Conservation (phyloP, 371 early-diverging fungal genomes). For the Thermomucor indicae-seudaticae region DNA sequence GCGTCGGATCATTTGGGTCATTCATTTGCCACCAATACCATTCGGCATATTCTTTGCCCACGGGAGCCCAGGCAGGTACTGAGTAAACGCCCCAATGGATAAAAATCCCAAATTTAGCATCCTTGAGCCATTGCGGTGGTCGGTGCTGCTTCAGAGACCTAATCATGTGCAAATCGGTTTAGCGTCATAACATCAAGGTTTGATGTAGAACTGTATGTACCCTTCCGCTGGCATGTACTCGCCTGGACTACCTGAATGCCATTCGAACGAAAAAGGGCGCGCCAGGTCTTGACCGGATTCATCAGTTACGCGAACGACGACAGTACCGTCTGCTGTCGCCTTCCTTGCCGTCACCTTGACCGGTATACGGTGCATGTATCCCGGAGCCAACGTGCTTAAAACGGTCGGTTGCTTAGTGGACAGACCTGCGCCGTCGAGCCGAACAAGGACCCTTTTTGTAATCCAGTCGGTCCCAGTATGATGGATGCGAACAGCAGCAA, state of each 20-base stretch:
- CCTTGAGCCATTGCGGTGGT: conserved; percentile 23
- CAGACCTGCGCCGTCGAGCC: neutral
- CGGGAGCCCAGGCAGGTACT: conserved; percentile 34
- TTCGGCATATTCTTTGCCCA: conserved; percentile 25
- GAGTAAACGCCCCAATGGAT: conserved; percentile 36
- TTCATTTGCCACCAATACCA: conserved; percentile 40
- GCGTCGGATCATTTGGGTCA: conserved; percentile 16
- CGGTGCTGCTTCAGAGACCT: conserved; percentile 18
- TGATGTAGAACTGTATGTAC: neutral
- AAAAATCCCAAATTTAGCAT: conserved; percentile 35
- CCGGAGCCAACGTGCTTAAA: neutral
- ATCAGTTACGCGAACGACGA: neutral
- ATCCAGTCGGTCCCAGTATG: neutral
- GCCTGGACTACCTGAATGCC: conserved; percentile 27
- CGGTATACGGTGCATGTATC: neutral
- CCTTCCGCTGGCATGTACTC: conserved; percentile 21
- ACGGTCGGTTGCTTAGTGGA: neutral
- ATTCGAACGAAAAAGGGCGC: neutral
- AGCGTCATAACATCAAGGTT: neutral
- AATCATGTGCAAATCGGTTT: neutral
- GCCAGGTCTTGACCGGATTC: neutral
- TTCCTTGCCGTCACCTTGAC: neutral
- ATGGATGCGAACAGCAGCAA: neutral
- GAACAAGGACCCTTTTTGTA: neutral
- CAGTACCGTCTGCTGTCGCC: neutral